phyloP scores from a whole-genome alignment of 768 basidiomycete species.

The Ephemerocybe angulata region DNA sequence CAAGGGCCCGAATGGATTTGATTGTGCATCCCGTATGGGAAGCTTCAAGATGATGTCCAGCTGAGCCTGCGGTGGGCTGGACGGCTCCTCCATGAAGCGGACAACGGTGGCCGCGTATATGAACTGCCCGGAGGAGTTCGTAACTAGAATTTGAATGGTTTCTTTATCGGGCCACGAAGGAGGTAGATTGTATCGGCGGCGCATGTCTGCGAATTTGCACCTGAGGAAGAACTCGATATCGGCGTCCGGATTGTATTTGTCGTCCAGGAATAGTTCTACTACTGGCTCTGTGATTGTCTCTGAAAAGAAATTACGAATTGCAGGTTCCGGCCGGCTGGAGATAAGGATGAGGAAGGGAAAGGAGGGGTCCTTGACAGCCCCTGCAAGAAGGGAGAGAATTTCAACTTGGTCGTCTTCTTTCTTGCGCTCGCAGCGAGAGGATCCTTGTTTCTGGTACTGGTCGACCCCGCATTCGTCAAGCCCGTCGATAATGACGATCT shows the following conservation, averaged over 20 bases:
- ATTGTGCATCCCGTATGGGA: neutral
- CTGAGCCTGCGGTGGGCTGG: slow-evolving; percentile 8
- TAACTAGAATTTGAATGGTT: neutral
- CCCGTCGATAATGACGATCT: slow-evolving; percentile 9
- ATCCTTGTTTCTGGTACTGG: neutral
- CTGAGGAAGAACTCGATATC: neutral
- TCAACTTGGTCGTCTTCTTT: neutral
- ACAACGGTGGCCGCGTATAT: slow-evolving; percentile 15
- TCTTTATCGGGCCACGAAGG: neutral
- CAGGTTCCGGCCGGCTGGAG: slow-evolving; percentile 7
- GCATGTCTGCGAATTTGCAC: neutral
- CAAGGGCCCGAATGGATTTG: neutral
- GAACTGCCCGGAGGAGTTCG: slow-evolving; percentile 13
- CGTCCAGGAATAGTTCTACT: neutral
- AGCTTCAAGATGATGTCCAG: slow-evolving; percentile 1
- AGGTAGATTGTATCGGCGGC: slow-evolving; percentile 2
- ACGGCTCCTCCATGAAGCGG: slow-evolving; percentile 5
- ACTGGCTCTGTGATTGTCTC: neutral
- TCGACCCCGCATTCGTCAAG: slow-evolving; percentile 8
- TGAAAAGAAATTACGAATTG: neutral
- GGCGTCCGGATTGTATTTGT: neutral
- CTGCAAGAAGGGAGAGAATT: slow-evolving; percentile 3
- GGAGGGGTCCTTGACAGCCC: neutral
- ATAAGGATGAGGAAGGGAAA: slow-evolving; percentile 1
- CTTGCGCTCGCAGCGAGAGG: neutral